Base-by-base conservation (phyloP, 768 basidiomycete species). In the Agaricus bisporus region DNA sequence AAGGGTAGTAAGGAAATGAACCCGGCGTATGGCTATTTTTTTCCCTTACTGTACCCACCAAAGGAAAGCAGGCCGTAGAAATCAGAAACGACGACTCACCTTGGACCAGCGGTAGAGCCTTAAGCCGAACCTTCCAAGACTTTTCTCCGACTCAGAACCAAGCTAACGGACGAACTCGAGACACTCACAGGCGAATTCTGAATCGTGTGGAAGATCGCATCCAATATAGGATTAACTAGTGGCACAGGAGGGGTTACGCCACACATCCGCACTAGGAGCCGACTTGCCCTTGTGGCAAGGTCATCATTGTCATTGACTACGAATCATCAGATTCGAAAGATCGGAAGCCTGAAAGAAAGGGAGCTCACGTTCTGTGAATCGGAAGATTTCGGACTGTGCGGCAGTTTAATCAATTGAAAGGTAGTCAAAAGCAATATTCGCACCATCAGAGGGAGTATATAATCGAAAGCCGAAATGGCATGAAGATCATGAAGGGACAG, bases 61-160 rank as follows among this genome's bases (percentile, higher is more conserved):
- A 48, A 48, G 39, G 49, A 18, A 29, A 20, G 15, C 17, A 41
- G 15, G n/a, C 35, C 22, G 29, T 38, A 29, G 32, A 8, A 12
- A 54, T 2, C 32, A 52, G 36, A 26, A 37, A 38, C 28, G 28
- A 38, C 10, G 12, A 60, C 70, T 38, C 41, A 81, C 85, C 83
- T 77, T 91, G 89, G 11, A 95, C 76, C 15, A 94, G 75, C 4
- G 91, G 92, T 49, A 97, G 70, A 20, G 89, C 88, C 66, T 93
- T 91, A 53, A 94, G 72, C 25, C 92, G 82, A 15, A 93, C 87
- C 62, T 82, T 79, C 91, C 92, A 97, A 1, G 91, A 93, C 86
- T 91, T 17, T 47, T 38, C 42, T 42, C 45, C 42, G 56, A 59
- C 48, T n/a, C 56, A 37, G 18, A 55, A 43, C 36, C 29, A 46